Evolutionary conservation across 306 rosid genomes (phyloP).

Genomic region (Medicago ruthenica): DNA sequence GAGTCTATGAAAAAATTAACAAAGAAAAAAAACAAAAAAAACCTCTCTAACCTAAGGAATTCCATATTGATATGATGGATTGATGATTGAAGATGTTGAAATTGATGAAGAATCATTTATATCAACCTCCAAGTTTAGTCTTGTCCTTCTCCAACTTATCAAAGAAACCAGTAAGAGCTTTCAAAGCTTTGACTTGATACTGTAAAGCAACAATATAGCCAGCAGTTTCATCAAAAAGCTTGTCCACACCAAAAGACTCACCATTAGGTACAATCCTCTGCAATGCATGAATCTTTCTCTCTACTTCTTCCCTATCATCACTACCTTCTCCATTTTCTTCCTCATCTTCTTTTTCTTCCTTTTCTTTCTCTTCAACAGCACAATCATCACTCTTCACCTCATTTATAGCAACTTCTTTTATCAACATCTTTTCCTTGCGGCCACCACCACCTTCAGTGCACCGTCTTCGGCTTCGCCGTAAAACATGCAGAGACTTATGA

Average conservation of each 20-base stretch:
- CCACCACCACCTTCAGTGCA: background rate
- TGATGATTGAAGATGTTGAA: background rate
- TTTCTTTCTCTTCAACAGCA: constrained; percentile 28
- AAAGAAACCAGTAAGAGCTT: constrained; percentile 63
- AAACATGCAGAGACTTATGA: constrained; percentile 44
- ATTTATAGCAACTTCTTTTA: background rate
- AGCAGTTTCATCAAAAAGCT: constrained; percentile 90
- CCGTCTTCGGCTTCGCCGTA: constrained; percentile 29
- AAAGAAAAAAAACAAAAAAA: background rate
- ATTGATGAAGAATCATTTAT: background rate
- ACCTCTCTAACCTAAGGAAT: constrained; percentile 7
- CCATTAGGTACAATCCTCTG: constrained; percentile 91
- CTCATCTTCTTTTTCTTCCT: constrained; percentile 38
- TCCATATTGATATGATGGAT: background rate
- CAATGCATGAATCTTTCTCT: constrained; percentile 78
- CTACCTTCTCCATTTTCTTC: constrained; percentile 40
- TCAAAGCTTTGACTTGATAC: constrained; percentile 76
- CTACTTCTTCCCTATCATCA: constrained; percentile 71
- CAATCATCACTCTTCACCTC: too few relatives aligned
- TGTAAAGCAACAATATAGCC: constrained; percentile 77
- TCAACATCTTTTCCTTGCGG: background rate
- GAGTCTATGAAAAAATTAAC: background rate
- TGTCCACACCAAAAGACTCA: constrained; percentile 70
- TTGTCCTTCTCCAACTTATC: constrained; percentile 71
- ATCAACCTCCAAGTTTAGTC: constrained; percentile 71